phyloP scores from a whole-genome alignment of 2,329 filamentous ascomycete species.

The Ophiobolus disseminans region DNA sequence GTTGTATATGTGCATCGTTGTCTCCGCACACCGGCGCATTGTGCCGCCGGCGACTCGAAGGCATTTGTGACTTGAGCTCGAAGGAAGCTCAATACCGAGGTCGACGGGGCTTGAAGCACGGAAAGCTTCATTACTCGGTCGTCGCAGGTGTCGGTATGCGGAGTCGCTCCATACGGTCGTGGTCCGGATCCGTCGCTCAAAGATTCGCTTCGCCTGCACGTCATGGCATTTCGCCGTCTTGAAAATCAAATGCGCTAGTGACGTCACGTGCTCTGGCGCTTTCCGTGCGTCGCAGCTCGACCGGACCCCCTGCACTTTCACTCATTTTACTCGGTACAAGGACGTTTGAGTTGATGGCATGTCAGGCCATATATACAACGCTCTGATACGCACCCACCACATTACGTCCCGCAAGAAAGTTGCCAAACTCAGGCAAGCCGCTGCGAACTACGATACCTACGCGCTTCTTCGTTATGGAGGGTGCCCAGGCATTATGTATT shows the following conservation, averaged over 20 bases:
- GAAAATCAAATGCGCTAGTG: constrained; percentile 32
- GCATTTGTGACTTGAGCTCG: constrained; percentile 41
- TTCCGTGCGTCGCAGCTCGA: background rate
- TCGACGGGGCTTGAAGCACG: constrained; percentile 45
- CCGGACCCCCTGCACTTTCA: background rate
- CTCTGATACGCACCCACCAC: constrained; percentile 79
- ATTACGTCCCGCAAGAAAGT: constrained; percentile 82
- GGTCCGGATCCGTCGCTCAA: constrained; percentile 15
- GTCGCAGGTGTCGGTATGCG: constrained; percentile 21
- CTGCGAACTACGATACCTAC: constrained; percentile 65
- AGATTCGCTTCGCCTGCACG: constrained; percentile 16
- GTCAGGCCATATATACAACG: constrained; percentile 53
- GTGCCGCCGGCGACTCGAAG: constrained; percentile 35
- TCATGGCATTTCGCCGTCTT: constrained; percentile 20
- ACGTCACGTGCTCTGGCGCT: constrained; percentile 36
- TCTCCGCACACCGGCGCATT: constrained; percentile 28
- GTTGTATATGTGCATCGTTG: constrained; percentile 25
- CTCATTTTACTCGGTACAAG: background rate
- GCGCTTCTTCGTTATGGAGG: constrained; percentile 72
- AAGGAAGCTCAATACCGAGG: constrained; percentile 48
- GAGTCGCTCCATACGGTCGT: constrained; percentile 40
- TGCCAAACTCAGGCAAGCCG: constrained; percentile 67
- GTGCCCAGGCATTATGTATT: constrained; percentile 80
- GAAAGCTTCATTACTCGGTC: constrained; percentile 48
- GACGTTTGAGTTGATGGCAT: constrained; percentile 18